Conservation (phyloP, 2,329 filamentous ascomycete genomes). For the Pestalotiopsis sp. region DNA sequence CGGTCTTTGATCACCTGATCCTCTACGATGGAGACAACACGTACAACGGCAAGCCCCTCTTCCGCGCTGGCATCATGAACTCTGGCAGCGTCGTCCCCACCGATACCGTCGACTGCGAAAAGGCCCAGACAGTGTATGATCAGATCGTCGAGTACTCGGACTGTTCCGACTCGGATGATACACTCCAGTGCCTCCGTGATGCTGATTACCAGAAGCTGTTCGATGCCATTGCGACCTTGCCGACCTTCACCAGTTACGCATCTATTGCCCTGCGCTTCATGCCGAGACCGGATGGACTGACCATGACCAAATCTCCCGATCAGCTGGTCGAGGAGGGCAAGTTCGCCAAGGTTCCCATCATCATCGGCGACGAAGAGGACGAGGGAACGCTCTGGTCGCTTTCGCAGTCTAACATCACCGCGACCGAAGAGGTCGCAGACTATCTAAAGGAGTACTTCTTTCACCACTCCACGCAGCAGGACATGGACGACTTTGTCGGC, state of each 20-base stretch:
- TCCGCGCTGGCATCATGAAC: conserved; percentile 57
- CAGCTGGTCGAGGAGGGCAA: conserved; percentile 52
- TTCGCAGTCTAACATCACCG: conserved; percentile 70
- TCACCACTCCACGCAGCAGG: conserved; percentile 48
- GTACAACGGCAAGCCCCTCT: conserved; percentile 75
- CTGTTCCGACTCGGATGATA: conserved; percentile 59
- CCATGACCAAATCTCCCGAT: conserved; percentile 66
- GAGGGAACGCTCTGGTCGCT: conserved; percentile 77
- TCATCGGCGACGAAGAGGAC: conserved; percentile 77
- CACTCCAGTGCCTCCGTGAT: conserved; percentile 66
- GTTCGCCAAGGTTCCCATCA: conserved; percentile 63
- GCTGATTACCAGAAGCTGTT: conserved; percentile 59
- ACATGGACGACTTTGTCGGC: conserved; percentile 60
- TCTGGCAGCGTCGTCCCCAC: not conserved
- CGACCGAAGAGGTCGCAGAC: conserved; percentile 56
- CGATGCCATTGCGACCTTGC: conserved; percentile 69
- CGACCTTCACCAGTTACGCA: conserved; percentile 66
- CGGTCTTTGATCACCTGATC: conserved; percentile 75
- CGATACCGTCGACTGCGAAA: not conserved
- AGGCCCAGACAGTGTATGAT: conserved; percentile 49
- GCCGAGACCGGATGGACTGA: conserved; percentile 70
- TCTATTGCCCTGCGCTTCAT: conserved; percentile 73
- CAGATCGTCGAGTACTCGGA: conserved; percentile 61
- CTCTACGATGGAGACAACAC: conserved; percentile 72
- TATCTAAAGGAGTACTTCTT: conserved; percentile 68